Base-by-base conservation (phyloP, 176 grass and related monocot species). In the Juncus inflexus region DNA sequence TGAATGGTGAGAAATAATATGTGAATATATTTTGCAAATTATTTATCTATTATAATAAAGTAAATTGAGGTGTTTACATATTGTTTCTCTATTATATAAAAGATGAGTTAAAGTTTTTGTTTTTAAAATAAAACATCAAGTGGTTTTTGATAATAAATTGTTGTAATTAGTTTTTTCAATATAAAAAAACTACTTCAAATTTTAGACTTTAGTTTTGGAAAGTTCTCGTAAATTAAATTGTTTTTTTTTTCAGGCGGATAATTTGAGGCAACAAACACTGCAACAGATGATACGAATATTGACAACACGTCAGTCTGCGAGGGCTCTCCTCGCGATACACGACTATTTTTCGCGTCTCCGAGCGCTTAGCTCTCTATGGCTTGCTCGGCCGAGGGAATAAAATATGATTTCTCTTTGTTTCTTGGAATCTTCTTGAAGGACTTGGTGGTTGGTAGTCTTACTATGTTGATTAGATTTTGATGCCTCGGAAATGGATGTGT, bases 331-430 rank as follows among this genome's bases (percentile, higher is more conserved):
- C 40, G 74, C 90, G 39, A 95, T 95, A 75, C 83, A 83, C 49
- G 90, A 95, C 35, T 95, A 95, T 71, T 90, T 79, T 28, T 95
- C 90, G 7, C 82, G 90, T 52, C 79, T 95, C 16, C 85, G 86
- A 2, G 90, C 90, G 15, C 73, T 95, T 67, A 95, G 90, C 62
- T 95, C 90, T 35, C 82, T 95, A 60, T 95, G 90, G 90, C 80
- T 95, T 60, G 90, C 90, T 40, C 78, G 90, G 47, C 90, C 90
- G 37, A 73, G 80, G 15, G 90, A 95, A 52, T 90, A 78, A 57
- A 5, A 37, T 12, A 37, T 69, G 66, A 3, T 55, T 69, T 39
- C 36, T 40, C 52, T 19, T 56, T 13, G 39, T 71, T 71, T 13
- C 9, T 37, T 40, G 51, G 15, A 52, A 52, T 52, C 64, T 67